Base-by-base conservation (phyloP, 805 yeast species). In the Spencermartinsiella europaea region DNA sequence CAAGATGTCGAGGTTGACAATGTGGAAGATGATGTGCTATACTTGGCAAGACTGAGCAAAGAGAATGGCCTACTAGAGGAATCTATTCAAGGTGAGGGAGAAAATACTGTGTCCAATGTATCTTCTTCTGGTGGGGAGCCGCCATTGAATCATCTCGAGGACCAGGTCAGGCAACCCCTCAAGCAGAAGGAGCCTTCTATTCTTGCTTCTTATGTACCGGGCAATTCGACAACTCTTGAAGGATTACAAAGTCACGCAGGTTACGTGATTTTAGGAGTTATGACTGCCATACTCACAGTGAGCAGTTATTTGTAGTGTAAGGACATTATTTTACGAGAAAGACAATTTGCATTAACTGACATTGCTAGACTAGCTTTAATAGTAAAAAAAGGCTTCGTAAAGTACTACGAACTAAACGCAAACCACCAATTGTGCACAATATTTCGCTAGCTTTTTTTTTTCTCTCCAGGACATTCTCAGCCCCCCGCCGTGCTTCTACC, bases 1-100 rank as follows among this genome's bases (percentile, higher is more conserved):
- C 96, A 89, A 64, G 79, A 81, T 46, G 85, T 85, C 2, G 74
- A 84, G 2, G 66, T 80, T n/a, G 88, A 81, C 57, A 72, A 71
- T 7, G 76, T 35, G n/a, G 54, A 48, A 33, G 17, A 37, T 21
- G 50, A 51, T 25, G 5, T 55, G 8, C 46, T 55, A 16, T 34
- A 43, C 31, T 34, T 44, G 5, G 34, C 44, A 15, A 14, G 34
- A 14, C 34, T 41, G n/a, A 12, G 46, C 16, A 36, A 28, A 36
- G 38, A 42, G n/a, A 33, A 33, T 33, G 38, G 19, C 38, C 31
- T 7, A 12, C 10, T 25, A 7, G 31, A 25, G 12, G 31, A 25
- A 25, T n/a, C n/a, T n/a, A n/a, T n/a, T n/a, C n/a, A n/a, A n/a
- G n/a, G n/a, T n/a, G n/a, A n/a, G n/a, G n/a, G n/a, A n/a, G n/a